Evolutionary conservation across 257 asterid species (phyloP).

Genomic region (Penstemon eatonii): DNA sequence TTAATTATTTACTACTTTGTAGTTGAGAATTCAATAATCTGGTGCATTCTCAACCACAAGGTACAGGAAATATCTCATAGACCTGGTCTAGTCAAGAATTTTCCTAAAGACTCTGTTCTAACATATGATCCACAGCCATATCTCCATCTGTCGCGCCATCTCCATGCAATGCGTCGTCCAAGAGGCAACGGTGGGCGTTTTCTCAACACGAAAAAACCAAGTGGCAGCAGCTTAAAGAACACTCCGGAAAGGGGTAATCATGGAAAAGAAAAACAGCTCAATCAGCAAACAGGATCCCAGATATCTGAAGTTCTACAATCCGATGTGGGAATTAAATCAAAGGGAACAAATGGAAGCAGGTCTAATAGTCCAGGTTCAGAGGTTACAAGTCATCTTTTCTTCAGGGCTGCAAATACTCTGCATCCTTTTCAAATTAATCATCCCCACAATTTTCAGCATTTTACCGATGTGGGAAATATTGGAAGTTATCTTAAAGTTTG

Average conservation of each 20-base stretch:
- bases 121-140: constrained; percentile 51
- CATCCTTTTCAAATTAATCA: constrained; percentile 41
- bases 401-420: constrained; percentile 11
- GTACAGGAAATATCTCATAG: too few relatives aligned
- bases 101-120: neutral
- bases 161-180: constrained; percentile 87
- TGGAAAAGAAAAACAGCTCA: neutral
- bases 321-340: constrained; percentile 35
- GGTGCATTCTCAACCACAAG: too few relatives aligned
- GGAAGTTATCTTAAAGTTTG: constrained; percentile 50
- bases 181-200: constrained; percentile 90
- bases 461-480: constrained; percentile 37
- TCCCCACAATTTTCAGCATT: constrained; percentile 35
- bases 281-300: constrained; percentile 38
- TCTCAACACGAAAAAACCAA: constrained; percentile 54
- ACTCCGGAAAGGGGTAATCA: constrained; percentile 10
- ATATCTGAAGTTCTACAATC: constrained; percentile 50
- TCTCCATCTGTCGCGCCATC: constrained; percentile 86
- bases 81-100: too few relatives aligned
- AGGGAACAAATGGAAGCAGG: constrained; percentile 30
- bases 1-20: too few relatives aligned
- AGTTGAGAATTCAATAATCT: too few relatives aligned
- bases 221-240: constrained; percentile 20
- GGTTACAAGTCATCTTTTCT: constrained; percentile 28
- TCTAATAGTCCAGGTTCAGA: constrained; percentile 41